A percentile compares a stretch with the other conserved stretches of the same genome.
phyloP scores from a whole-genome alignment of 345 rosid species.

The Gossypium stocksii region DNA sequence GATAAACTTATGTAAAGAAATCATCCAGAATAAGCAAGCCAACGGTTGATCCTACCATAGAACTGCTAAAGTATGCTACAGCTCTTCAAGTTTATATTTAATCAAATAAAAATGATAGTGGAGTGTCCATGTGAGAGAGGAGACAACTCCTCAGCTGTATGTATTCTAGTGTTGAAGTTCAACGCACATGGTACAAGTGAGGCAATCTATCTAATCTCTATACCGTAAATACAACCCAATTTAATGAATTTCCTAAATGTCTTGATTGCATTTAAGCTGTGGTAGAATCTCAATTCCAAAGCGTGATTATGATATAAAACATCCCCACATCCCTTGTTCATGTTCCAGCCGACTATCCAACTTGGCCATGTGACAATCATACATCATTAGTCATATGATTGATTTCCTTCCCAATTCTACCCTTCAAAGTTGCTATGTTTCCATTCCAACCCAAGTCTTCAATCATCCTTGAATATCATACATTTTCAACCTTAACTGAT shows the following conservation, averaged over 20 bases:
- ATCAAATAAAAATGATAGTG: background rate
- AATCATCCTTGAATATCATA: too few species aligned
- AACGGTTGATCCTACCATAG: too few species aligned
- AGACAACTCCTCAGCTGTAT: background rate
- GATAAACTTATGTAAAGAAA: too few species aligned
- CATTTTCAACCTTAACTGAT: too few species aligned
- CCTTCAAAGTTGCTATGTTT: conserved; percentile 5
- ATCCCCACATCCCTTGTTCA: background rate
- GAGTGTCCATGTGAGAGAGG: background rate
- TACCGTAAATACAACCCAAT: too few species aligned
- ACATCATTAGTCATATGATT: conserved; percentile 4
- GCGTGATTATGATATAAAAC: conserved; percentile 1
- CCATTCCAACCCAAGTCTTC: conserved; percentile 3
- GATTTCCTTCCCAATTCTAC: conserved; percentile 3
- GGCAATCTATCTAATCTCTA: background rate
- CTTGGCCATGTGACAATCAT: conserved; percentile 11
- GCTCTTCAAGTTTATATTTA: background rate
- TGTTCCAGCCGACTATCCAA: conserved; percentile 5
- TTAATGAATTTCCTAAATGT: too few species aligned
- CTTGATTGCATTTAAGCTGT: background rate
- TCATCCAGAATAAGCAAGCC: too few species aligned
- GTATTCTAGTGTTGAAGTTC: background rate
- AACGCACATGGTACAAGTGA: background rate
- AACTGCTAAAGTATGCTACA: too few species aligned
- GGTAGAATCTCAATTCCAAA: background rate